phyloP scores from a whole-genome alignment of 2,329 filamentous ascomycete genomes.

The Alternaria angustiovoidea region DNA sequence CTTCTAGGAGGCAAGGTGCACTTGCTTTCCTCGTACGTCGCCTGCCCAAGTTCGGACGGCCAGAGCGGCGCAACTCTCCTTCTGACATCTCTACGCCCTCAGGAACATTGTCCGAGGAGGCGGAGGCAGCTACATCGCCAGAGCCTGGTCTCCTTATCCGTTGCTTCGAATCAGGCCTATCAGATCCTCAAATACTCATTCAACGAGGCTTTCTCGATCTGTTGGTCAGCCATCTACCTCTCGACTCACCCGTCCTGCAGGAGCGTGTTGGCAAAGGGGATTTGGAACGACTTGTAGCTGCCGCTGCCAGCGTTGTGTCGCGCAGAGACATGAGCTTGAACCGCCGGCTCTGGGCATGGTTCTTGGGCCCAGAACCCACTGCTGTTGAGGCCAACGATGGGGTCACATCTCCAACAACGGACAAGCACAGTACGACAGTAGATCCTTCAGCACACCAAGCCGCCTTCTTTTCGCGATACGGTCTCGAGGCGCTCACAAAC shows the following conservation, averaged over 20 bases:
- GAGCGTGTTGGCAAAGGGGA: slow-evolving; percentile 75
- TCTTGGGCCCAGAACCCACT: slow-evolving; percentile 78
- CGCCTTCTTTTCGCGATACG: slow-evolving; percentile 81
- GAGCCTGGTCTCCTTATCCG: slow-evolving; percentile 90
- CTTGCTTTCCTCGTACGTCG: slow-evolving; percentile 84
- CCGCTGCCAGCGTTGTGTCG: slow-evolving; percentile 85
- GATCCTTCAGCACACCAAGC: slow-evolving; percentile 58
- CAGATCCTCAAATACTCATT: slow-evolving; percentile 87
- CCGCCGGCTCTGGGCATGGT: slow-evolving; percentile 93
- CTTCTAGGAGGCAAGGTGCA: slow-evolving; percentile 83
- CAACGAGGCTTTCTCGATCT: slow-evolving; percentile 94
- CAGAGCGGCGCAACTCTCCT: slow-evolving; percentile 24
- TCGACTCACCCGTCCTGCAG: slow-evolving; percentile 84
- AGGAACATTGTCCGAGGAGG: slow-evolving; percentile 56
- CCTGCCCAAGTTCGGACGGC: slow-evolving; percentile 72
- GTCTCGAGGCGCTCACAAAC: slow-evolving; percentile 75
- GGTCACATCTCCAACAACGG: slow-evolving; percentile 54
- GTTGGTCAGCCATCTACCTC: slow-evolving; percentile 85
- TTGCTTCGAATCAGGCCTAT: slow-evolving; percentile 89
- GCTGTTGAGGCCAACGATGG: slow-evolving; percentile 47
- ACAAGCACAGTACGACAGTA: slow-evolving; percentile 57
- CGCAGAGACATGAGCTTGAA: slow-evolving; percentile 97
- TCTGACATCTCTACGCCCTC: slow-evolving; percentile 21
- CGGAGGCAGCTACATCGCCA: slow-evolving; percentile 79
- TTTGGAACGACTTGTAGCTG: slow-evolving; percentile 79